These are phyloP conservation scores for Coriolopsis trogii DNA, from an alignment of 1,284 basidiomycete species.

Conservation along the genomic window DNA sequence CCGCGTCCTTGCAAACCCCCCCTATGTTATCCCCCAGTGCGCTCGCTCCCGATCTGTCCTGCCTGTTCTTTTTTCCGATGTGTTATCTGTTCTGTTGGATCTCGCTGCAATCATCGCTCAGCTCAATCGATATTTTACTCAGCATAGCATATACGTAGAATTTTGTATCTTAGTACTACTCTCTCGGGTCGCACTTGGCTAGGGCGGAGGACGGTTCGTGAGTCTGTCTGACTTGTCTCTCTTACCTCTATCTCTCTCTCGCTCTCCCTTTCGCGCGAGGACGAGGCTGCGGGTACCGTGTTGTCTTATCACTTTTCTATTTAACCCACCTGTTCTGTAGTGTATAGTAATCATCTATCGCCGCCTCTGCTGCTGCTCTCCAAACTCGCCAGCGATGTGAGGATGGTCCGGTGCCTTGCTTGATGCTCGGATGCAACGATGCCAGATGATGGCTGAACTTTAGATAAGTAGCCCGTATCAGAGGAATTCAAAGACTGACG, in stretches of 20 bases:
- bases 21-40: neutral
- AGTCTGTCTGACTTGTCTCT: neutral
- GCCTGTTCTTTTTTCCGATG: constrained; percentile 11
- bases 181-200: constrained; percentile 19
- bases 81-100: constrained; percentile 27
- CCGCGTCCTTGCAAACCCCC: too few species aligned
- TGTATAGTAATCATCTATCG: constrained; percentile 36
- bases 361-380: neutral
- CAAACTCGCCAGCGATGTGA: too few species aligned
- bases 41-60: neutral
- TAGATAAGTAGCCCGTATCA: neutral
- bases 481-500: neutral
- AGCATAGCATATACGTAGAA: constrained; percentile 46
- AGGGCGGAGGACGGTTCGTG: constrained; percentile 22
- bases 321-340: constrained; percentile 39
- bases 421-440: too few species aligned
- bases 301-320: constrained; percentile 35
- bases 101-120: constrained; percentile 30
- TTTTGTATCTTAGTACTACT: constrained; percentile 44
- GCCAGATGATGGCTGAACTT: too few species aligned
- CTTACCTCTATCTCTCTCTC: constrained; percentile 6
- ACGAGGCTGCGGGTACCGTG: constrained; percentile 28
- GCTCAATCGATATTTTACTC: constrained; percentile 37
- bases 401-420: too few species aligned
- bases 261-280: constrained; percentile 17